Evolutionary conservation across 495 filamentous ascomycete species (phyloP).

Genomic region (Parathielavia appendiculata): DNA sequence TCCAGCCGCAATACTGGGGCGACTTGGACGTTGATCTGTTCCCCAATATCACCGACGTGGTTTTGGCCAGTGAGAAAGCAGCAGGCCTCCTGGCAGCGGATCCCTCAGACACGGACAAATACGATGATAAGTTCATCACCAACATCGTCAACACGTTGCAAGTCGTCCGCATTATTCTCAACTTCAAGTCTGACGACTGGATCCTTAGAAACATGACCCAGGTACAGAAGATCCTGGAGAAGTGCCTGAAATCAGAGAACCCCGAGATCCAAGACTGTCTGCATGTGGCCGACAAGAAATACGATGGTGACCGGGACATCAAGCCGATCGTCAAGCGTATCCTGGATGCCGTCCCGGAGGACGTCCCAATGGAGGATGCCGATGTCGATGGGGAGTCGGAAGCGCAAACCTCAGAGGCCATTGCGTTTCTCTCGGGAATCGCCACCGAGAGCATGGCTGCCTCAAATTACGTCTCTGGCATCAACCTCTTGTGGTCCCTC

Average conservation of each 20-base stretch:
- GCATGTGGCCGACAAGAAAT: constrained; percentile 62
- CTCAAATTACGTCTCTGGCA: constrained; percentile 72
- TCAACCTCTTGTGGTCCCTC: constrained; percentile 88
- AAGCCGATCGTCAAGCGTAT: constrained; percentile 72
- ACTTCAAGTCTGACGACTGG: constrained; percentile 85
- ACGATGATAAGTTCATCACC: constrained; percentile 73
- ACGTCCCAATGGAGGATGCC: constrained; percentile 79
- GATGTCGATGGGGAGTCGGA: constrained; percentile 77
- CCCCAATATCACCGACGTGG: constrained; percentile 78
- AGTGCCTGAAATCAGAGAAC: constrained; percentile 78
- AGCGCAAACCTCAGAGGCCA: constrained; percentile 67
- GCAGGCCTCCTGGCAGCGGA: constrained; percentile 68
- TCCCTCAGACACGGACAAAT: constrained; percentile 79
- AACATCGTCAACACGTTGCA: constrained; percentile 88
- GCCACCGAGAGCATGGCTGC: constrained; percentile 77
- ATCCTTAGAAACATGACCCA: constrained; percentile 65
- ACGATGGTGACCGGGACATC: constrained; percentile 55
- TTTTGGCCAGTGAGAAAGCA: constrained; percentile 66
- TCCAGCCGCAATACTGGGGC: constrained; percentile 85
- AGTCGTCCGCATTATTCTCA: constrained; percentile 79
- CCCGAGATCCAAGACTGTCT: constrained; percentile 89
- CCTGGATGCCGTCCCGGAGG: constrained; percentile 84
- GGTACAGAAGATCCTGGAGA: constrained; percentile 86
- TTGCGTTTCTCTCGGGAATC: constrained; percentile 71
- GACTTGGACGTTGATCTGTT: constrained; percentile 90